phyloP scores from a whole-genome alignment of 2,329 filamentous ascomycete genomes.

The Botryotinia globosa region DNA sequence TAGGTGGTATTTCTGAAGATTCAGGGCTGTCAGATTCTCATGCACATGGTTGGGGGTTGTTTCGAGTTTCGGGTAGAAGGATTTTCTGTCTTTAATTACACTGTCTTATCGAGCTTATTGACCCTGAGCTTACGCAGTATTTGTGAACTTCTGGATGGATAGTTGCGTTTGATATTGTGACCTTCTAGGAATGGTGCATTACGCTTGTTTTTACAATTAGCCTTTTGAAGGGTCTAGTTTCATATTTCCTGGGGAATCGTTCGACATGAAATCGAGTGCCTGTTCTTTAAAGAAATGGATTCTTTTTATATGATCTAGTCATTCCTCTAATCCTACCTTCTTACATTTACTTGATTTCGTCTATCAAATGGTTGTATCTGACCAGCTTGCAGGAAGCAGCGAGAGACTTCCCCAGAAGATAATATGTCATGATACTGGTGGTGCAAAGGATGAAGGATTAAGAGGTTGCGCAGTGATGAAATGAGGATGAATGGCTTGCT shows the following conservation, averaged over 20 bases:
- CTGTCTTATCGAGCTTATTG: neutral
- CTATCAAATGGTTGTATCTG: neutral
- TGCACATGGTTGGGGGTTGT: neutral
- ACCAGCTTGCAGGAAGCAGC: neutral
- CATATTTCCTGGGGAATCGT: neutral
- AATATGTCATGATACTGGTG: neutral
- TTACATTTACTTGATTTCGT: neutral
- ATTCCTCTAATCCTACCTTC: neutral
- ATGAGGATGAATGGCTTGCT: neutral
- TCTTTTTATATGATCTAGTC: neutral
- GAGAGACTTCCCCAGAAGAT: neutral
- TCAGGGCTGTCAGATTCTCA: neutral
- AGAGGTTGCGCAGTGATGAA: neutral
- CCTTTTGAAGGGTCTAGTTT: neutral
- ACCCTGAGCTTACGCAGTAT: neutral
- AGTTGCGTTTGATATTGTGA: neutral
- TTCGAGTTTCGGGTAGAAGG: neutral
- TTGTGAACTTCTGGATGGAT: neutral
- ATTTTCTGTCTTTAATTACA: neutral
- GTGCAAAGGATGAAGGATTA: neutral
- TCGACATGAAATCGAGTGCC: neutral
- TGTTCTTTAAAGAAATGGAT: neutral
- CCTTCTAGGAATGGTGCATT: neutral
- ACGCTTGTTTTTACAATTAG: neutral
- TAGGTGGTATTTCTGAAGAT: neutral